phyloP scores from a whole-genome alignment of 2,329 filamentous ascomycete species.

The Pseudohalonectria lignicola region DNA sequence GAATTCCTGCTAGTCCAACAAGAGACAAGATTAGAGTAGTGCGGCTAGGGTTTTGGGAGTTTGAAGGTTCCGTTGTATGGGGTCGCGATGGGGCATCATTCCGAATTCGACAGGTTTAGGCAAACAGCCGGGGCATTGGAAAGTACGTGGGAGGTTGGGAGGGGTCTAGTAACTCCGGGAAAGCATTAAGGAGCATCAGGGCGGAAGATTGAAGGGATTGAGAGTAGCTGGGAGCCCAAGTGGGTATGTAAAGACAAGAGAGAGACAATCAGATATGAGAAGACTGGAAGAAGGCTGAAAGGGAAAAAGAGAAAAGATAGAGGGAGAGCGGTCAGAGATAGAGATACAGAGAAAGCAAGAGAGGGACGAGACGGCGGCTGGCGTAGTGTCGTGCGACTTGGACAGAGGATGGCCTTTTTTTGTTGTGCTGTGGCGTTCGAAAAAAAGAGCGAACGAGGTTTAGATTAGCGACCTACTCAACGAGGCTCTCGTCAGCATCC shows the following conservation, averaged over 20 bases:
- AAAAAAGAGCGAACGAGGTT: neutral
- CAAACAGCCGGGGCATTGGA: neutral
- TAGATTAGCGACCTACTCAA: constrained; percentile 2
- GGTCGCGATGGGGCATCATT: no score
- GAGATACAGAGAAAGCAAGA: neutral
- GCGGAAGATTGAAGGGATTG: neutral
- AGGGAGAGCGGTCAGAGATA: neutral
- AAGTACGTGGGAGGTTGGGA: neutral
- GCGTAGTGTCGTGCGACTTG: neutral
- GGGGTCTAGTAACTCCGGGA: neutral
- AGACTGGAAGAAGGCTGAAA: neutral
- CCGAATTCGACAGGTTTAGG: neutral
- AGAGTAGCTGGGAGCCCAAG: neutral
- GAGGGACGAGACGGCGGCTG: neutral
- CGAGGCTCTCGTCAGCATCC: constrained; percentile 1
- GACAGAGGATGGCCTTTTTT: neutral
- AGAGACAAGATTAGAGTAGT: constrained; percentile 9
- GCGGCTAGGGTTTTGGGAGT: no score
- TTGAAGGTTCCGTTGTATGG: no score
- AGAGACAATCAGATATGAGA: no score
- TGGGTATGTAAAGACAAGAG: neutral
- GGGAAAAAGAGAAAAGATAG: neutral
- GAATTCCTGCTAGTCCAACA: constrained; percentile 36
- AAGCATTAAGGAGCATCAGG: neutral
- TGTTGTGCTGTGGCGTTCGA: neutral